Conservation (phyloP, 441 rosid species). For the Macaranga tanarius region DNA sequence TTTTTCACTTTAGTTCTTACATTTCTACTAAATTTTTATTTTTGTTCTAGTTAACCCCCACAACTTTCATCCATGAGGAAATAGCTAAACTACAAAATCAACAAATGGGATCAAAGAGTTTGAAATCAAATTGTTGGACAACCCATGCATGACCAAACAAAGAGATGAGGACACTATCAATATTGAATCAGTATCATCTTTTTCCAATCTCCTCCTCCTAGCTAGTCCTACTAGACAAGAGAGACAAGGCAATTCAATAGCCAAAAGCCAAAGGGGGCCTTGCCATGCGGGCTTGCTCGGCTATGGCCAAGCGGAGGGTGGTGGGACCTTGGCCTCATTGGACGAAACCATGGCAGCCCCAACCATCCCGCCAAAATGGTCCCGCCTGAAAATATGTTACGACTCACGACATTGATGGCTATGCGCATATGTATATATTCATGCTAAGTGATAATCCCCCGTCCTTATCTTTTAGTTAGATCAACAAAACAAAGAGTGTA, state of each 20-base stretch:
- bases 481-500: neutral
- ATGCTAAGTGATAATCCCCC: neutral
- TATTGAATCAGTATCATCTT: constrained; percentile 21
- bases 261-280: constrained; percentile 9
- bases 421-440: neutral
- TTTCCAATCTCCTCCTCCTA: neutral
- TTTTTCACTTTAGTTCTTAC: too few species aligned
- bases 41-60: too few species aligned
- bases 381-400: neutral
- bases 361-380: constrained; percentile 16
- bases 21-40: too few species aligned
- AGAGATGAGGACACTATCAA: constrained; percentile 10
- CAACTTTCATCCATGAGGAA: too few species aligned
- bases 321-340: constrained; percentile 31
- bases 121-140: constrained; percentile 7
- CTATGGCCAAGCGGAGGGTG: neutral
- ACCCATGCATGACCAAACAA: constrained; percentile 8
- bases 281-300: constrained; percentile 31
- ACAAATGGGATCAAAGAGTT: neutral
- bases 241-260: constrained; percentile 32
- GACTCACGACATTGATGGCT: neutral
- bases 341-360: constrained; percentile 25
- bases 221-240: constrained; percentile 20
- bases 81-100: neutral
- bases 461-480: constrained; percentile 23